Base-by-base conservation (phyloP, 176 grass and related monocot genomes). In the Oryza glaberrima region DNA sequence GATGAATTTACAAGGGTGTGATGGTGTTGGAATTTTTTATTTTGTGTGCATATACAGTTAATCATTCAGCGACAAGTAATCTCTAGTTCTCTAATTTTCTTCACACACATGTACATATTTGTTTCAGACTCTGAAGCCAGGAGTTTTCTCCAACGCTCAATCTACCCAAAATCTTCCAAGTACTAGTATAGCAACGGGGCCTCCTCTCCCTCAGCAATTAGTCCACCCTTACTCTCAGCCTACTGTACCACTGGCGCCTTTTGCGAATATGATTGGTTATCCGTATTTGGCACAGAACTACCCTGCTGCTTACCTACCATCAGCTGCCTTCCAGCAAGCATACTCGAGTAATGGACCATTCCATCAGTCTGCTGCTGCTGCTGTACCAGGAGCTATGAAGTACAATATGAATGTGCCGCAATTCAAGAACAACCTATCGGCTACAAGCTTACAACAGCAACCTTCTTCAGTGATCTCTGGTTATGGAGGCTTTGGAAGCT, bases 151-250 rank as follows among this genome's bases (percentile, higher is more conserved):
- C 7, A 92, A 91, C 28, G 32, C 85, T 65, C 97, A 92, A 54
- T 74, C 89, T 40, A 75, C 88, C 49, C 90, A 94, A 88, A 92
- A 84, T 70, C 84, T 94, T 81, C 75, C 97, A 20, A 90, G 82
- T 85, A 84, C 90, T 3, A 94, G 82, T 65, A 75, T 91, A 78
- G 88, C 76, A 0, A 76, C 88, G 0, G 90, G 82, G 9, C 86
- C 90, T 80, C 88, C 86, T 79, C 94, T 94, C 3, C 92, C 91
- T 69, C 97, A 99, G 86, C 94, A 91, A 87, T 64, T 96, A 81
- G 88, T 90, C 32, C 96, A 98, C 88, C 94, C 93, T 86, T 99
- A 96, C 80, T 84, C 97, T 81, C 97, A 99, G 83, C 97, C 91
- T 49, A 90, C 97, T 52, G 80, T 96, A 80, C 92, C 96, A 38